Evolutionary conservation across 345 rosid genomes (phyloP), one percentile per base, ranked within the genome.

Genomic region (Raphanus sativus): DNA sequence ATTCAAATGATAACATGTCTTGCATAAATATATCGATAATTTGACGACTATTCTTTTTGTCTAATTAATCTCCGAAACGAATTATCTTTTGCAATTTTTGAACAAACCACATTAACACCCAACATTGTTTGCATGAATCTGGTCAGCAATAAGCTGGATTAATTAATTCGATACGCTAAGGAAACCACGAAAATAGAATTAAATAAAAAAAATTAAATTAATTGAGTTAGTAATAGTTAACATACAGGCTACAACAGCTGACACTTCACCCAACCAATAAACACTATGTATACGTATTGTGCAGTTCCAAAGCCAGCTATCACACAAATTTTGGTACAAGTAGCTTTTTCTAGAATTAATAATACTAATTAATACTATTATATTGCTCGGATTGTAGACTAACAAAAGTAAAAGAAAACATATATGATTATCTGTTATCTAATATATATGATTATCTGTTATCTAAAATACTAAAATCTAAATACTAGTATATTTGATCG

Each of bases 161-260:
- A 59, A 45, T 73, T 84, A 83, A 79, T 74, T 82, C 91, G 77
- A 80, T 89, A 91, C 94, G 94, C 87, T 79, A 89, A 86, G 87
- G 83, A 80, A 87, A 81, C 89, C 81, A 28, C 26, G 0, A 65
- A 56, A 54, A 38, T 28, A 5, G 62, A 69, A 12, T 9, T 13
- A 69, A 77, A 56, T 60, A 5, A 29, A 70, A 55, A 10, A 9
- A 45, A 12, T 45, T 13, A 71, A 65, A 71, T 9, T 65, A 65
- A 64, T 58, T 56, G 75, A 34, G 30, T 70, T 58, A 45, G 15
- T 65, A 21, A 15, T 65, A 74, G 75, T 58, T 45, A 45, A n/a
- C 55, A 52, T 29, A 75, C 69, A 33, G 36, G 36, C 36, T 5
- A 40, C 48, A 80, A 40, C 48, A 80, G 80, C 83, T 84, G 85